Base-by-base conservation (phyloP, 2,329 filamentous ascomycete species). In the Nemania diffusa region DNA sequence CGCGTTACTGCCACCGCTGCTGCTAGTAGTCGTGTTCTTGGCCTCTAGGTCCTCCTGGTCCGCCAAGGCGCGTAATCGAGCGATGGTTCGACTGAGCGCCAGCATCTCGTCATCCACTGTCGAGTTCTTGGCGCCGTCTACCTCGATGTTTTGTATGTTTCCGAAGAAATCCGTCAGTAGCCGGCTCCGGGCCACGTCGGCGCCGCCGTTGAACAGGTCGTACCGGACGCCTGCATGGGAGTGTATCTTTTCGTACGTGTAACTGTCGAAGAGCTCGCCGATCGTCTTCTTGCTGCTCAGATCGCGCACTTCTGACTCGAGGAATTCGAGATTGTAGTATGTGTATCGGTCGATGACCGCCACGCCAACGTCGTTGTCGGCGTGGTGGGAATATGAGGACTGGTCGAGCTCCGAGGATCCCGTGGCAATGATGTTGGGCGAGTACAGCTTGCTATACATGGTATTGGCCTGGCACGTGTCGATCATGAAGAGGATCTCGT, bases 391-490 rank as follows among this genome's bases (percentile, higher is more conserved):
- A 81, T 99, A 99, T 0, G 92, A 97, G 5, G 93, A 97, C 80
- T 99, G 93, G 78, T 98, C 95, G 68, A 98, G 91, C 79, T 96
- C 94, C 2, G 92, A 97, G 34, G 93, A 97, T n/a, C 96, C 96
- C 0, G 97, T 99, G 0, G 96, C 96, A 75, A 99, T 94, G 75
- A 99, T 97, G 77, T 98, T 98, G 55, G 95, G 95, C 5, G 94
- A 97, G 84, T 99, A 99, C 77, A 99, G 93, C 75, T 97, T 95
- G 78, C 91, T 95, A 83, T 97, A 99, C 94, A 99, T 97, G 34
- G 96, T 99, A 80, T 99, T 99, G 62, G 96, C 96, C 82, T 99
- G 96, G 83, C 96, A 99, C 0, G 96, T 99, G 80, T 99, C 96
- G 81, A 99, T 99, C 96, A 99, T 99, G 84, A 99, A 99, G 65